Conservation (phyloP, 352 stramenopile species). For the Phytophthora hibernalis region DNA sequence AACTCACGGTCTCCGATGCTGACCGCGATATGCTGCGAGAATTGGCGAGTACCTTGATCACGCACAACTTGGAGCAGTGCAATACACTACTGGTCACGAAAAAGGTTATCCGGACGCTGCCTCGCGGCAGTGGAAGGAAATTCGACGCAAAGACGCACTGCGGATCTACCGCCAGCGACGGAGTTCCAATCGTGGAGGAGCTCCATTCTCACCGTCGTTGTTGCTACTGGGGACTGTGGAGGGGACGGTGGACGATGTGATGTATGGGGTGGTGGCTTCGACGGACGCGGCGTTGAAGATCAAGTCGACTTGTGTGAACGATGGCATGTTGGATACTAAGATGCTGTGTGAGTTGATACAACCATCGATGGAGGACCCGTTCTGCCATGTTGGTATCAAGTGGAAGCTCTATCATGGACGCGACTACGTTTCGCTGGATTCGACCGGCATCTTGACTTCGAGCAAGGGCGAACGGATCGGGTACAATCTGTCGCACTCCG, state of each 20-base stretch:
- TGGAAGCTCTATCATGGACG: conserved; percentile 49
- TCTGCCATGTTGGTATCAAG: conserved; percentile 46
- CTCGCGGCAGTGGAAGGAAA: conserved; percentile 37
- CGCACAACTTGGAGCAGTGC: conserved; percentile 39
- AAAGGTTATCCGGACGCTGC: conserved; percentile 24
- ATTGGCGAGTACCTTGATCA: conserved; percentile 31
- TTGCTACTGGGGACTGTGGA: conserved; percentile 50
- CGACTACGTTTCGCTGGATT: conserved; percentile 56
- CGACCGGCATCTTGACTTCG: conserved; percentile 35
- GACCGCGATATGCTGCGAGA: conserved; percentile 28
- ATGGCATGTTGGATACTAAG: conserved; percentile 55
- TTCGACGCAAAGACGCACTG: conserved; percentile 34
- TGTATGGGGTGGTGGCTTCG: conserved; percentile 50
- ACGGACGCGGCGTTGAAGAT: conserved; percentile 47
- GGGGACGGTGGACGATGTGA: conserved; percentile 58
- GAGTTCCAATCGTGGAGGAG: not conserved
- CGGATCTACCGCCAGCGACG: conserved; percentile 40
- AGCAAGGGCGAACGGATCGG: conserved; percentile 36
- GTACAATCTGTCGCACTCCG: conserved; percentile 55
- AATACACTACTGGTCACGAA: conserved; percentile 43
- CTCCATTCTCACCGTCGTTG: conserved; percentile 42
- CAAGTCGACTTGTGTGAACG: conserved; percentile 48
- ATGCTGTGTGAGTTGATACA: conserved; percentile 42
- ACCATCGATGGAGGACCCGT: conserved; percentile 41
- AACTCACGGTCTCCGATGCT: conserved; percentile 20